Evolutionary conservation across 1,284 basidiomycete species (phyloP), one percentile per base, ranked within the genome.

Genomic region (Pascua sp.): DNA sequence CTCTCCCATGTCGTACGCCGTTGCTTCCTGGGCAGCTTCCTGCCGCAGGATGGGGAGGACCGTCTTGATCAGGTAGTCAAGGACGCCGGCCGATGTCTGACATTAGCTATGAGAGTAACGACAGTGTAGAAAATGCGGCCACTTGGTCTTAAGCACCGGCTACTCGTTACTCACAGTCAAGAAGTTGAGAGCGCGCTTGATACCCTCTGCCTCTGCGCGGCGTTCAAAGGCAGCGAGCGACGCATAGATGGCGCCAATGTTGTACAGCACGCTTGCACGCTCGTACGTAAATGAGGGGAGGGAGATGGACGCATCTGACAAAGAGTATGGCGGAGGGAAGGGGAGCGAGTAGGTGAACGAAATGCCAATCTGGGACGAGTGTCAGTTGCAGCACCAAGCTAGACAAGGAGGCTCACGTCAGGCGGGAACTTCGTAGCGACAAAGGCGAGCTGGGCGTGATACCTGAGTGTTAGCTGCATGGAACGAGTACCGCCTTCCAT

Each of bases 391-490:
- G n/a, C 12, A 16, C 11, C 17, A 9, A 47, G 16, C 13, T 77
- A 59, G 24, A 32, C 4, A 7, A 32, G 24, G 24, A 7, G 12
- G 77, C 83, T 54, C 59, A 88, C 86, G 68, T 89, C 82, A 11
- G 81, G 73, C 13, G 88, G 86, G 18, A 90, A 78, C 68, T 89
- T 89, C 8, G 84, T 84, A 44, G 89, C 77, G 32, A 93, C 83
- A 62, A 88, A 91, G 2, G 82, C 80, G 45, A 96, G 84, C 75
- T 95, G 92, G 4, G 92, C 90, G 65, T 94, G 87, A 70, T 97
- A 97, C 56, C 91, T 94, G 69, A 11, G 47, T 1, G 49, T 55
- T 16, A 55, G 47, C 47, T 38, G 15, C 0, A 8, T 16, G 2
- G 7, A 11, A 5, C 16, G n/a, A 15, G n/a, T 42, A 11, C 24